Base-by-base conservation (phyloP, 805 yeast genomes). In the Candida pseudofarinosa region DNA sequence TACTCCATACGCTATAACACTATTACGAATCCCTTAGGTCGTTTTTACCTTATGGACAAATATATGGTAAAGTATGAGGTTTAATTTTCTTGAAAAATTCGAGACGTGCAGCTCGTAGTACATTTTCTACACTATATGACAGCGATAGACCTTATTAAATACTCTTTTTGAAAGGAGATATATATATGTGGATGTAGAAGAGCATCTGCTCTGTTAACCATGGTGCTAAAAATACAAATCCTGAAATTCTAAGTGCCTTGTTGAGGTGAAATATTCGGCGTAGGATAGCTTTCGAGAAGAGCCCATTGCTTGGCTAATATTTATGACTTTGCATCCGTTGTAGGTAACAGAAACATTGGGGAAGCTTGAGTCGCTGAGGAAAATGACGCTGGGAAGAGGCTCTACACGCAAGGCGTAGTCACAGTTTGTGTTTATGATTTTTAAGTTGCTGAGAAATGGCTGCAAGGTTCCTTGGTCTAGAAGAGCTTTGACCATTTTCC, bases 401-500 rank as follows among this genome's bases (percentile, higher is more conserved):
- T 83, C 77, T 40, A 93, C 59, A 17, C 83, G 72, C 47, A 91
- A 67, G 4, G 79, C 66, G 50, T 81, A 81, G 56, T 88, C 95
- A 53, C 77, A 76, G 45, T 81, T 82, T 69, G 95, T 78, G 16
- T 78, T 67, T 1, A 87, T 70, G 0, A 95, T 85, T 46, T 87
- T 75, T 19, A 78, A 64, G 17, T 70, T 62, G 15, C 69, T 62
- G 2, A 80, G 65, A 55, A 90, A 88, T 10, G 99, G 99, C 26
- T 93, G 85, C 37, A 93, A 60, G 55, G 80, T 85, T 0, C 93
- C 93, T 63, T 93, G 99, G 55, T 88, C 96, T 10, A 93, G 62
- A 0, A 93, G 47, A 0, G 97, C 89, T 49, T 85, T 83, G 14
- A 85, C 87, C 2, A 89, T 62, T 54, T 83, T 83, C 48, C 88